phyloP scores from a whole-genome alignment of 805 yeast species.

The Saccharomyces cerevisiae region DNA sequence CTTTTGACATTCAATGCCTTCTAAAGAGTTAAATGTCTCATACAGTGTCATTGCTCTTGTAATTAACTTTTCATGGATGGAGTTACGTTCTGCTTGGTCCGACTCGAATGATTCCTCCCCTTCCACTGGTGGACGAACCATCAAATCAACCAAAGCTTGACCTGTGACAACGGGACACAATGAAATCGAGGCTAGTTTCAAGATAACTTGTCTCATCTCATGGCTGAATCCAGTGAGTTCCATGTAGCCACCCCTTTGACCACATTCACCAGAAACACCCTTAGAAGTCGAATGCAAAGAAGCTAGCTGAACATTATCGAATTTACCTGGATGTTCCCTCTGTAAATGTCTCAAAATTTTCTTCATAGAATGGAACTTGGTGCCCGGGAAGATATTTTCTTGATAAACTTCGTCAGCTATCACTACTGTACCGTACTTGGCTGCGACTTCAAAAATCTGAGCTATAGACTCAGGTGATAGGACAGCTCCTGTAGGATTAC shows the following conservation, averaged over 20 bases:
- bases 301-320: constrained; percentile 73
- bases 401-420: constrained; percentile 98
- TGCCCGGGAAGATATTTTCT: constrained; percentile 74
- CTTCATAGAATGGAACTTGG: constrained; percentile 73
- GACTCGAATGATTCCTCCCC: constrained; percentile 70
- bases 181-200: constrained; percentile 83
- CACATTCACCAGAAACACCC: constrained; percentile 98
- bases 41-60: constrained; percentile 58
- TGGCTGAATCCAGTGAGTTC: constrained; percentile 75
- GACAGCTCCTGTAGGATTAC: constrained; percentile 95
- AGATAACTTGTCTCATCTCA: constrained; percentile 60
- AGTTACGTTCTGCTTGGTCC: constrained; percentile 53
- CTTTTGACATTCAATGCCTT: constrained; percentile 74
- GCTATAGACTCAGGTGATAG: constrained; percentile 57
- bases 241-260: constrained; percentile 99
- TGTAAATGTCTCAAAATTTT: constrained; percentile 64
- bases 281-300: constrained; percentile 96
- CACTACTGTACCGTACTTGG: constrained; percentile 73
- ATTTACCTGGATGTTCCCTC: constrained; percentile 44
- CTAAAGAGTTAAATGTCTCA: constrained; percentile 65
- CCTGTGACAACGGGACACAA: constrained; percentile 93
- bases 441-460: constrained; percentile 69
- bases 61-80: constrained; percentile 55
- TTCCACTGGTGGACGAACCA: constrained; percentile 81
- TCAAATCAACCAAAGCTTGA: constrained; percentile 84